A percentile compares a stretch with the other conserved stretches of the same genome.
Conservation (phyloP, 805 yeast genomes). For the Starmerella stellata region DNA sequence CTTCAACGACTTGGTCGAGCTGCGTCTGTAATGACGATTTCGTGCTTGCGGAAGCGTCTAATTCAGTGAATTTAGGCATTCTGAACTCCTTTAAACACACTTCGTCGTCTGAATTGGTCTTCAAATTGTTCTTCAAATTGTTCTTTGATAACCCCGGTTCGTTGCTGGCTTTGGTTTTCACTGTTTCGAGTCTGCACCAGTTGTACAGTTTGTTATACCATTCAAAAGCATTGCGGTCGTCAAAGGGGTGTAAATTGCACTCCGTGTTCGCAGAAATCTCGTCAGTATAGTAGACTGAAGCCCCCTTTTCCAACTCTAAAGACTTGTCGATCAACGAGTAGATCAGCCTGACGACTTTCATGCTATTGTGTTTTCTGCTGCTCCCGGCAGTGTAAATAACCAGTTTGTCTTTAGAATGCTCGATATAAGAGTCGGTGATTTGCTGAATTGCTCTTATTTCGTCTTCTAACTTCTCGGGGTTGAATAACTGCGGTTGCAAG, state of each 20-base stretch:
- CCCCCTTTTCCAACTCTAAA: not conserved
- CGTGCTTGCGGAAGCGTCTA: not conserved
- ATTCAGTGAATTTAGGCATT: slow-evolving; percentile 1
- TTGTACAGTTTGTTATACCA: slow-evolving; percentile 18
- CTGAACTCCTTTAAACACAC: not conserved
- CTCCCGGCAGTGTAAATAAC: slow-evolving; percentile 9
- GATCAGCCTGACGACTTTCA: slow-evolving; percentile 15
- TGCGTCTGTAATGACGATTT: not conserved
- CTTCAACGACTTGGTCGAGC: not conserved
- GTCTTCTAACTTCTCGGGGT: slow-evolving; percentile 4
- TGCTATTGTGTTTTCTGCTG: slow-evolving; percentile 3
- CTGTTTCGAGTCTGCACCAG: slow-evolving; percentile 16
- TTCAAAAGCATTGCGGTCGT: slow-evolving; percentile 3
- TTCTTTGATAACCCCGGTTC: no score
- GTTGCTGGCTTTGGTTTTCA: not conserved
- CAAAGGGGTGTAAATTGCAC: not conserved
- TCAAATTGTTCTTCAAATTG: no score
- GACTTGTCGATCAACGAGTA: not conserved
- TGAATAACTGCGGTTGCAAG: not conserved
- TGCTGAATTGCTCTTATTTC: slow-evolving; percentile 18
- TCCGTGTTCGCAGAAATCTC: not conserved
- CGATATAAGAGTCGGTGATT: slow-evolving; percentile 19
- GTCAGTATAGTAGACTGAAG: not conserved
- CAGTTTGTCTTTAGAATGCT: slow-evolving; percentile 8
- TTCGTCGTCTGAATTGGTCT: no score